Evolutionary conservation across 306 rosid genomes (phyloP).

Genomic region (Prunus campanulata): DNA sequence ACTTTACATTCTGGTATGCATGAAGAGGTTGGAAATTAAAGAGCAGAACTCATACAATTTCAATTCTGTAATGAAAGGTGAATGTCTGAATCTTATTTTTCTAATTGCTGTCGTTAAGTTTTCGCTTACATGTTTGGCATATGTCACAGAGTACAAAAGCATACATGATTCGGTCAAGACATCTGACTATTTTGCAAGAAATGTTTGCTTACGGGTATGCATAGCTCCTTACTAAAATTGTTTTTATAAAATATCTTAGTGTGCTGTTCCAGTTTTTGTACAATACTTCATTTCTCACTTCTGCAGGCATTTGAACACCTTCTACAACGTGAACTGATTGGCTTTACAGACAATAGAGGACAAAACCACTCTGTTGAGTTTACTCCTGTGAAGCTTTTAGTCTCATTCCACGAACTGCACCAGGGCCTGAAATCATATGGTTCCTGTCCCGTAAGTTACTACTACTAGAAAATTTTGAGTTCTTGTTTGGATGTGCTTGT

Average conservation of each 20-base stretch:
- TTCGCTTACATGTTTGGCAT: conserved; percentile 23
- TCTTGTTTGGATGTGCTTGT: conserved; percentile 1
- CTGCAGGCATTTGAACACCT: conserved; percentile 95
- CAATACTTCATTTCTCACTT: not conserved
- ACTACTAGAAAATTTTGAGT: not conserved
- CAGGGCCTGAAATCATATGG: conserved; percentile 60
- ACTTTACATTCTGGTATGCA: conserved; percentile 83
- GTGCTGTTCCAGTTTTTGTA: not conserved
- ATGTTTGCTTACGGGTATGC: conserved; percentile 77
- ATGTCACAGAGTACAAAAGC: conserved; percentile 70
- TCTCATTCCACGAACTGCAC: conserved; percentile 58
- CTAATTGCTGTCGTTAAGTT: conserved; percentile 14
- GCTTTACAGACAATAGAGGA: conserved; percentile 73
- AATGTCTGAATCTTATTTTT: conserved; percentile 19
- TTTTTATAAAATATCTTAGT: conserved; percentile 6
- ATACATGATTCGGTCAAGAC: conserved; percentile 63
- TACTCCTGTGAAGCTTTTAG: conserved; percentile 72
- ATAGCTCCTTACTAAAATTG: conserved; percentile 14
- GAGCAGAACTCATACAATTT: conserved; percentile 84
- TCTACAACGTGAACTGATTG: conserved; percentile 61
- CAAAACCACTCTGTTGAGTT: conserved; percentile 63
- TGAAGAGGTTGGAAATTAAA: conserved; percentile 85
- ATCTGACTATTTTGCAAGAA: conserved; percentile 57
- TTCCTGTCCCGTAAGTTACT: conserved; percentile 75
- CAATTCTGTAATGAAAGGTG: conserved; percentile 84